A percentile compares a stretch with the other conserved stretches of the same genome.
Conservation (phyloP, 306 rosid genomes). For the Vigna nakashimae region DNA sequence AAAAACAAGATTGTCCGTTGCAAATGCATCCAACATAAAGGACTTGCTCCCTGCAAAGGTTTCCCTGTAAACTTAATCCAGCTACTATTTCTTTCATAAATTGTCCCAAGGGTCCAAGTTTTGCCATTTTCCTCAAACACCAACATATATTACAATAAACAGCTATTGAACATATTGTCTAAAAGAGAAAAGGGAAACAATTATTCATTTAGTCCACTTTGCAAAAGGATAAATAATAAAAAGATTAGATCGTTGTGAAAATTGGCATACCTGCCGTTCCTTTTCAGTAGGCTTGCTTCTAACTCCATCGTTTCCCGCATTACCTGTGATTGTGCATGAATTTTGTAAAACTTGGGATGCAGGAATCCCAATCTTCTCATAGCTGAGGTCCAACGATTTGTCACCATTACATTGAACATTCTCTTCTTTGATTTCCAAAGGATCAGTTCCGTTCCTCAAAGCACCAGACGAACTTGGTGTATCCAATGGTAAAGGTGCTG, state of each 20-base stretch:
- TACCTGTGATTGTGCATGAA: constrained; percentile 45
- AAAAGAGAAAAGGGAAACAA: constrained; percentile 18
- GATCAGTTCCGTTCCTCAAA: constrained; percentile 50
- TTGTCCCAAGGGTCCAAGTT: background rate
- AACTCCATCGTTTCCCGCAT: constrained; percentile 55
- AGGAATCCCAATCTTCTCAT: constrained; percentile 51
- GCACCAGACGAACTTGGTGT: constrained; percentile 49
- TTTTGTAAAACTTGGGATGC: constrained; percentile 55
- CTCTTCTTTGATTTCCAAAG: constrained; percentile 61
- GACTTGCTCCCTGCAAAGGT: background rate
- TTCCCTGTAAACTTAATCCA: background rate
- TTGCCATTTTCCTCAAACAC: background rate
- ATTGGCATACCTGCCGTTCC: constrained; percentile 65
- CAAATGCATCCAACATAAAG: background rate
- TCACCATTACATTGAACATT: constrained; percentile 56
- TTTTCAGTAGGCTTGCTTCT: constrained; percentile 48
- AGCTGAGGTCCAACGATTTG: constrained; percentile 49
- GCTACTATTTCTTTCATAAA: background rate
- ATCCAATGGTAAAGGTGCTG: constrained; percentile 51
- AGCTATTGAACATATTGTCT: background rate
- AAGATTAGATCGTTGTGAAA: constrained; percentile 14
- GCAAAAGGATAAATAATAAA: constrained; percentile 14
- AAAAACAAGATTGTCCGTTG: background rate
- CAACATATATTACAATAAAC: background rate
- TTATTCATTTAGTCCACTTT: background rate